Conservation (phyloP, 768 basidiomycete genomes). For the Kockovaella imperatae region DNA sequence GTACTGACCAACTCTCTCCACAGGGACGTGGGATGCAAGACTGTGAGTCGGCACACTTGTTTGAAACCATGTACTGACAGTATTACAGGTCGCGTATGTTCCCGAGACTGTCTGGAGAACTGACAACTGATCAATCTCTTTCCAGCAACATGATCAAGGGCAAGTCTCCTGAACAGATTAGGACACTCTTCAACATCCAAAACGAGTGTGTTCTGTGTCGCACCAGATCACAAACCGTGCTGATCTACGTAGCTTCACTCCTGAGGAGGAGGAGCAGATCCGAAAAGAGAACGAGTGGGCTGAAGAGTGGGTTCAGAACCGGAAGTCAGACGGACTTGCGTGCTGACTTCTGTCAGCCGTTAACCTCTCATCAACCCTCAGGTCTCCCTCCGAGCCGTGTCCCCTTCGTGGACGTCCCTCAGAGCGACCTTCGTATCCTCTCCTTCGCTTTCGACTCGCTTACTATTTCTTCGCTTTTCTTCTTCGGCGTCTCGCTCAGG, state of each 20-base stretch:
- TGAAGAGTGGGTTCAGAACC: conserved; percentile 44
- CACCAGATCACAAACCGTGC: conserved; percentile 1
- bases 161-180: conserved; percentile 98
- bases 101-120: not conserved
- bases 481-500: too few species aligned
- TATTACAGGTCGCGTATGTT: conserved; percentile 1
- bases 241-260: conserved; percentile 70
- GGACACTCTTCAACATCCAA: conserved; percentile 94
- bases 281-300: conserved; percentile 87
- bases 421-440: too few species aligned
- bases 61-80: not conserved
- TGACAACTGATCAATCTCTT: conserved; percentile 55
- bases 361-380: too few species aligned
- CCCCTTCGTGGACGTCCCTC: too few species aligned
- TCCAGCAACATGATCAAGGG: conserved; percentile 99
- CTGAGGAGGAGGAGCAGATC: conserved; percentile 99
- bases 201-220: conserved; percentile 31
- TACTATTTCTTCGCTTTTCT: too few species aligned
- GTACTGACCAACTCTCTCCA: not conserved
- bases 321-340: too few species aligned
- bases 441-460: too few species aligned
- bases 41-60: conserved; percentile 11
- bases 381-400: too few species aligned
- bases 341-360: too few species aligned
- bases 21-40: conserved; percentile 41